Evolutionary conservation across 352 stramenopile genomes (phyloP).

Genomic region (Pseudoperonospora humuli): DNA sequence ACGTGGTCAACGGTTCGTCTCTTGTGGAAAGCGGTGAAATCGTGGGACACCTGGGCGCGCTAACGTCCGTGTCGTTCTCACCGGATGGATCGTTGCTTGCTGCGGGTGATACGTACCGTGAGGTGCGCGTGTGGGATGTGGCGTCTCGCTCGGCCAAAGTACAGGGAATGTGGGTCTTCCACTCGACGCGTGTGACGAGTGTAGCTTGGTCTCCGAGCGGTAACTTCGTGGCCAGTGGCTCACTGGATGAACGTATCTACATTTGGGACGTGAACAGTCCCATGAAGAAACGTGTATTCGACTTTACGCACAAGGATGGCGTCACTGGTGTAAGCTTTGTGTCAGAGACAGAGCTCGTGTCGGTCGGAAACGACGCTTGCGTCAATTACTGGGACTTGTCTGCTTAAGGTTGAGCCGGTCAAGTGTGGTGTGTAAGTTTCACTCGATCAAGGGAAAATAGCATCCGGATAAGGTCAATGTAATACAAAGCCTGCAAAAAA

Average conservation of each 20-base stretch:
- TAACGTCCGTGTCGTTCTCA: slow-evolving; percentile 80
- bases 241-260: slow-evolving; percentile 94
- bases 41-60: slow-evolving; percentile 56
- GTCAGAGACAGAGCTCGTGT: slow-evolving; percentile 64
- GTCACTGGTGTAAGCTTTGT: slow-evolving; percentile 68
- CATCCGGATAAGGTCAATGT: too few species aligned
- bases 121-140: slow-evolving; percentile 88
- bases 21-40: slow-evolving; percentile 63
- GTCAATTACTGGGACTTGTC: slow-evolving; percentile 71
- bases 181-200: slow-evolving; percentile 91
- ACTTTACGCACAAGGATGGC: slow-evolving; percentile 79
- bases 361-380: slow-evolving; percentile 75
- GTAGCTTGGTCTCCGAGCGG: slow-evolving; percentile 91
- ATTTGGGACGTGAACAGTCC: slow-evolving; percentile 89
- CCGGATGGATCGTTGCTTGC: slow-evolving; percentile 78
- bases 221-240: slow-evolving; percentile 87
- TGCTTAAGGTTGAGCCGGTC: slow-evolving; percentile 6
- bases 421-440: background rate
- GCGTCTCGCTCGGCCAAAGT: slow-evolving; percentile 75
- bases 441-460: too few species aligned
- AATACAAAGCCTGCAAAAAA: too few species aligned
- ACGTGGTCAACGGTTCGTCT: slow-evolving; percentile 51
- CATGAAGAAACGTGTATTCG: slow-evolving; percentile 54
- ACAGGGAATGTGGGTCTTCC: slow-evolving; percentile 93
- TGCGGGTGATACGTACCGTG: slow-evolving; percentile 80